Percentiles rank a stretch among this genome's conserved stretches.
These are phyloP conservation scores for Aspergillus sp. DNA, from an alignment of 2,329 filamentous ascomycete species.

Conservation along the genomic window DNA sequence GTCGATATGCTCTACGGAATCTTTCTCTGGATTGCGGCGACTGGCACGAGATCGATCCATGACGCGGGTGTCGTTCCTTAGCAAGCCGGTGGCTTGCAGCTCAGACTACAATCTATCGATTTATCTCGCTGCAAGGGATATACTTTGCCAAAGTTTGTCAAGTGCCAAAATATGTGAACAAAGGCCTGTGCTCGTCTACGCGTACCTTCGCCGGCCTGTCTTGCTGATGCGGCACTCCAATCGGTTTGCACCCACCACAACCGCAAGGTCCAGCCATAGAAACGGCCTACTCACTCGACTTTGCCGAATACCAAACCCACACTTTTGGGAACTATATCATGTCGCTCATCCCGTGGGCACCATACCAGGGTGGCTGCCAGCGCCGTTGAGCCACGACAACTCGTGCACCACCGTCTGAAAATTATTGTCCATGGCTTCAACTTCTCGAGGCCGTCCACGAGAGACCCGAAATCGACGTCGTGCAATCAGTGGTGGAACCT, in stretches of 20 bases:
- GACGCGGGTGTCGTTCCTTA: too few species aligned
- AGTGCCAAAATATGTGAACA: too few species aligned
- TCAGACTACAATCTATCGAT: too few species aligned
- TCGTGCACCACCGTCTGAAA: slow-evolving; percentile 13
- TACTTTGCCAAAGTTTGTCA: too few species aligned
- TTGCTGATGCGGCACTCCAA: too few species aligned
- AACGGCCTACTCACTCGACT: slow-evolving; percentile 14
- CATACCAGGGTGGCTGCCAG: slow-evolving; percentile 13
- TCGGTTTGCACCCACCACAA: slow-evolving; percentile 14
- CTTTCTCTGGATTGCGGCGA: too few species aligned
- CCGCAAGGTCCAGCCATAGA: slow-evolving; percentile 12
- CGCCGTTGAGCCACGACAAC: slow-evolving; percentile 7
- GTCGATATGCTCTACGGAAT: too few species aligned
- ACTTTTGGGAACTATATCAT: slow-evolving; percentile 11
- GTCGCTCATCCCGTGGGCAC: slow-evolving; percentile 12
- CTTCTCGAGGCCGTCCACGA: slow-evolving; percentile 12
- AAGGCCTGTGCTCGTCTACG: too few species aligned
- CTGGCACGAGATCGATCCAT: too few species aligned
- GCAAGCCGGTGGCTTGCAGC: too few species aligned
- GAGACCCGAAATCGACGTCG: slow-evolving; percentile 11
- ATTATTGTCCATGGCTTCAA: slow-evolving; percentile 13
- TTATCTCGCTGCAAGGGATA: too few species aligned
- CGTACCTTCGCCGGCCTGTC: too few species aligned
- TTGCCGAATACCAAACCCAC: slow-evolving; percentile 13
- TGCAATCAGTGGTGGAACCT: slow-evolving; percentile 15